phyloP scores from a whole-genome alignment of 140 eudicot species.

The Cichorium intybus region DNA sequence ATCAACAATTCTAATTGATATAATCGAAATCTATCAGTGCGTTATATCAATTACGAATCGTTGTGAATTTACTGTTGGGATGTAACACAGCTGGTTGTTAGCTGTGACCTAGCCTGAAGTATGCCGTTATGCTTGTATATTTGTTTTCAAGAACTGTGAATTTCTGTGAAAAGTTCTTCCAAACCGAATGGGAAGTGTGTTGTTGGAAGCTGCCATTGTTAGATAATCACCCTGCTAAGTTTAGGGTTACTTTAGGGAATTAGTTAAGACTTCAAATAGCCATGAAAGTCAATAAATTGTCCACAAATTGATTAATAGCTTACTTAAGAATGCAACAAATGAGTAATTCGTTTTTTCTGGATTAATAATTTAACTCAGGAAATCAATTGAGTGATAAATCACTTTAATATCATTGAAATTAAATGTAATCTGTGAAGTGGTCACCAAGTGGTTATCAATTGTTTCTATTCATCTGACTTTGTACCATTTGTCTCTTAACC shows the following conservation, averaged over 20 bases:
- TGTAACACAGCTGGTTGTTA: neutral
- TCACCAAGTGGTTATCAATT: neutral
- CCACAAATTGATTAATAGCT: neutral
- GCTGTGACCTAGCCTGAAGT: neutral
- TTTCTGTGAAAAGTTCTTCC: neutral
- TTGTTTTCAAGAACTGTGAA: conserved; percentile 11
- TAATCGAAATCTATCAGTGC: neutral
- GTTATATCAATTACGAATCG: neutral
- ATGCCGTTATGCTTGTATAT: no score
- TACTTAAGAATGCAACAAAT: neutral
- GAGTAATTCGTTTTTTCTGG: neutral
- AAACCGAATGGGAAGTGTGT: neutral
- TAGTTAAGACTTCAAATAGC: neutral
- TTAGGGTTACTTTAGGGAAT: neutral
- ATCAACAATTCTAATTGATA: neutral
- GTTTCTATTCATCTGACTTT: neutral
- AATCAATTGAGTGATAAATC: neutral
- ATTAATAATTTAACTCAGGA: neutral
- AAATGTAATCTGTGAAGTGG: neutral
- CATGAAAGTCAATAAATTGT: neutral
- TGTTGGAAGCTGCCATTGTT: neutral
- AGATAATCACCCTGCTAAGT: neutral
- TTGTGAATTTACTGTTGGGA: conserved; percentile 10
- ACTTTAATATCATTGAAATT: neutral
- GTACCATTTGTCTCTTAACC: neutral